A percentile compares a stretch with the other conserved stretches of the same genome.
phyloP scores from a whole-genome alignment of 2,329 filamentous ascomycete species.

The Cladophialophora chaetospira region DNA sequence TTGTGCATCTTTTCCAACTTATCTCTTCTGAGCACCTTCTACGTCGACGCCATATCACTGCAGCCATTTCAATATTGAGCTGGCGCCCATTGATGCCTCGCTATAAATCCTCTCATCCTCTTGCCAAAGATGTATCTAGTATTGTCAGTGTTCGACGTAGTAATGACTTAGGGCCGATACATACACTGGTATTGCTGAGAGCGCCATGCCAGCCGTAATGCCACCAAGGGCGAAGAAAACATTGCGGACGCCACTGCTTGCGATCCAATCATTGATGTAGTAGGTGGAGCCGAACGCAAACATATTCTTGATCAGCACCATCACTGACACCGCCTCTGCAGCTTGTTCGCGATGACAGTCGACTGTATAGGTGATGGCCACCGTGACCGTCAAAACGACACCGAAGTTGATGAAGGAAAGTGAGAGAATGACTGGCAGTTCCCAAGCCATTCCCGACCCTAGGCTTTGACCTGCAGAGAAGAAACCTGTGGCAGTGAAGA shows the following conservation, averaged over 20 bases:
- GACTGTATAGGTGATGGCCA: constrained; percentile 43
- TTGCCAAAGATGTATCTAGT: too few relatives aligned
- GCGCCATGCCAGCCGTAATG: constrained; percentile 38
- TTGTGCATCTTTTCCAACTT: too few relatives aligned
- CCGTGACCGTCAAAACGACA: constrained; percentile 43
- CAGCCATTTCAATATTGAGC: too few relatives aligned
- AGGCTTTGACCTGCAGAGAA: constrained; percentile 41
- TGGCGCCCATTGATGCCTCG: too few relatives aligned
- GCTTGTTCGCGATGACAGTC: constrained; percentile 45
- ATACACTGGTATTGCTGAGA: constrained; percentile 41
- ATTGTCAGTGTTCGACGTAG: too few relatives aligned
- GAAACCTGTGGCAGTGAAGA: constrained; percentile 43
- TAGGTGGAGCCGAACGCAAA: constrained; percentile 45
- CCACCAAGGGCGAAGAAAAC: constrained; percentile 44
- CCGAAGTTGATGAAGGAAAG: constrained; percentile 42
- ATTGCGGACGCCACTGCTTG: constrained; percentile 40
- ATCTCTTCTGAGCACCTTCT: too few relatives aligned
- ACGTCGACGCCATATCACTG: too few relatives aligned
- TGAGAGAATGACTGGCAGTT: constrained; percentile 42
- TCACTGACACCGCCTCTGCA: constrained; percentile 43
- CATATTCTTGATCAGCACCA: constrained; percentile 46
- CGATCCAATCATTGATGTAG: constrained; percentile 46
- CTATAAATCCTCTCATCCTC: too few relatives aligned
- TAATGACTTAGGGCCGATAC: too few relatives aligned
- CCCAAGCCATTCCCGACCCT: constrained; percentile 36